Conservation (phyloP, 78 protist genomes). For the Bigelowiella natans region DNA sequence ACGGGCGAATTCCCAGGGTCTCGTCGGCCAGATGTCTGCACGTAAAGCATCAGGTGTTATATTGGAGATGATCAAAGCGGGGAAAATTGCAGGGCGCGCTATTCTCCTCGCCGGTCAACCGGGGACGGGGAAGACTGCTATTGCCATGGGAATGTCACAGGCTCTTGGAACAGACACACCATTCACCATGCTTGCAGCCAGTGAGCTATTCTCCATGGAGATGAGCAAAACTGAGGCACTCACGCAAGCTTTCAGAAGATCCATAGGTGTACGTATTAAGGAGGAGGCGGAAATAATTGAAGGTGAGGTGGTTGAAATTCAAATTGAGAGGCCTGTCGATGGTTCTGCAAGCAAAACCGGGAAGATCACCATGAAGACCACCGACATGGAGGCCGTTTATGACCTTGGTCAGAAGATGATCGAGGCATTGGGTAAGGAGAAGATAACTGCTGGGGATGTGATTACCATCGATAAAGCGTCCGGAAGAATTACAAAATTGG, state of each 20-base stretch:
- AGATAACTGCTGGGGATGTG: constrained; percentile 74
- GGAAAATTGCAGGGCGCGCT: constrained; percentile 92
- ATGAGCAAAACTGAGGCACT: constrained; percentile 95
- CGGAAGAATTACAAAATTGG: constrained; percentile 85
- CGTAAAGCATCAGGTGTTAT: constrained; percentile 84
- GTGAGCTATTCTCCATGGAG: constrained; percentile 94
- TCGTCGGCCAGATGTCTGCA: constrained; percentile 92
- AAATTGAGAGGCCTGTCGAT: constrained; percentile 51
- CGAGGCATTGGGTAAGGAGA: constrained; percentile 89
- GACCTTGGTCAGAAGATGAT: constrained; percentile 97
- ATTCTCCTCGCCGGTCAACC: constrained; percentile 93
- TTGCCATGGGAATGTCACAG: constrained; percentile 89
- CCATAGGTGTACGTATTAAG: constrained; percentile 89
- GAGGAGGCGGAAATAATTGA: constrained; percentile 97
- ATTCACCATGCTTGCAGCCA: constrained; percentile 83
- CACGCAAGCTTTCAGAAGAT: constrained; percentile 88
- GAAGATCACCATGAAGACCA: constrained; percentile 93
- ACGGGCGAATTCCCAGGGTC: constrained; percentile 61
- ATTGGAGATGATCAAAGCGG: constrained; percentile 81
- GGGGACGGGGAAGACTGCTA: constrained; percentile 92
- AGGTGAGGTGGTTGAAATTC: constrained; percentile 95
- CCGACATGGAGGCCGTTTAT: constrained; percentile 98
- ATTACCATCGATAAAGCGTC: constrained; percentile 93
- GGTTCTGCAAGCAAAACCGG: constrained; percentile 68
- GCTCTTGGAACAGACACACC: constrained; percentile 85